A percentile compares a stretch with the other conserved stretches of the same genome.
These are phyloP conservation scores for Lupinus albus DNA, from an alignment of 306 rosid genomes.

Conservation along the genomic window DNA sequence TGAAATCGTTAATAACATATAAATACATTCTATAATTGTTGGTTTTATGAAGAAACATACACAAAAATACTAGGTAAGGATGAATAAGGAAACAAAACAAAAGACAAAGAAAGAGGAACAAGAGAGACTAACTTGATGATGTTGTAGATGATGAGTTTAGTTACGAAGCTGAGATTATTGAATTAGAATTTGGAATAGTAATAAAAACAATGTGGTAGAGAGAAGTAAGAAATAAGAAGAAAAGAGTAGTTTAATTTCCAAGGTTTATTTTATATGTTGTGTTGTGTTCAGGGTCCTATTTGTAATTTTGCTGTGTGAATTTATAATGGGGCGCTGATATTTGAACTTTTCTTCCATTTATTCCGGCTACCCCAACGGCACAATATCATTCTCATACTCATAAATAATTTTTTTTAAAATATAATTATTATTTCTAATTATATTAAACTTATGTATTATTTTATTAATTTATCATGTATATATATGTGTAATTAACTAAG, in stretches of 20 bases:
- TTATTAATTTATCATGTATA: too few relatives aligned
- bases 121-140: constrained; percentile 10
- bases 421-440: too few relatives aligned
- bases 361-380: neutral
- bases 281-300: neutral
- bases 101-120: neutral
- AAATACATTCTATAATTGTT: too few relatives aligned
- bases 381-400: too few relatives aligned
- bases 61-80: neutral
- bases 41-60: too few relatives aligned
- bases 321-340: neutral
- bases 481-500: too few relatives aligned
- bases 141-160: neutral
- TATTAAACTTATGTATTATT: too few relatives aligned
- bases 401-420: too few relatives aligned
- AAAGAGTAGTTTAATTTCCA: neutral
- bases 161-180: neutral
- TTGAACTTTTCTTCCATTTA: neutral
- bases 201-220: neutral
- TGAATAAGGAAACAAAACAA: neutral
- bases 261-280: too few relatives aligned
- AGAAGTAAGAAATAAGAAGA: neutral
- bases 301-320: neutral
- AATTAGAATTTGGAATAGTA: too few relatives aligned
- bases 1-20: too few relatives aligned